Conservation (phyloP, 257 asterid genomes). For the Petrea volubilis region DNA sequence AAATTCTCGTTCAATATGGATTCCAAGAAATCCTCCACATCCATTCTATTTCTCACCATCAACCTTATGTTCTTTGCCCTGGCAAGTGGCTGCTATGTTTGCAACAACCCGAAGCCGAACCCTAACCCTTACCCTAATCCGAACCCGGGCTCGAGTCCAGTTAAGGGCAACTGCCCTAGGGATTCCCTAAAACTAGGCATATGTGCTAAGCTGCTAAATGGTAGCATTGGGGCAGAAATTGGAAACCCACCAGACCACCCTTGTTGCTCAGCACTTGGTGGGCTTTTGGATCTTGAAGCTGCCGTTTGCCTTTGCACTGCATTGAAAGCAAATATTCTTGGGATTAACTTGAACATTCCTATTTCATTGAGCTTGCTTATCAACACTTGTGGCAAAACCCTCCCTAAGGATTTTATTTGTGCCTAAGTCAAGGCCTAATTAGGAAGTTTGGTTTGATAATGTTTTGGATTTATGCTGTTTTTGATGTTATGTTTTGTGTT, state of each 20-base stretch:
- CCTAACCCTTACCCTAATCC: conserved; percentile 38
- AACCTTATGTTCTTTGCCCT: conserved; percentile 50
- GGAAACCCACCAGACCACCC: conserved; percentile 69
- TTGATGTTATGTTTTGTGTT: not conserved
- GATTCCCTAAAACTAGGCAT: conserved; percentile 64
- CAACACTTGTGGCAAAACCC: conserved; percentile 66
- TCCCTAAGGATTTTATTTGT: conserved; percentile 66
- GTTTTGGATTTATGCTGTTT: not conserved
- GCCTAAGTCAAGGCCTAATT: conserved; percentile 26
- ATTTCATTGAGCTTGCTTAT: conserved; percentile 64
- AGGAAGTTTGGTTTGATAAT: not conserved
- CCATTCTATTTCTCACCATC: conserved; percentile 38
- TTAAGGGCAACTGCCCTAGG: conserved; percentile 61
- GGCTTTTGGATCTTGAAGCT: conserved; percentile 67
- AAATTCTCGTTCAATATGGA: conserved; percentile 36
- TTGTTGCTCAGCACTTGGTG: conserved; percentile 66
- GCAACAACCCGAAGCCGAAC: conserved; percentile 33
- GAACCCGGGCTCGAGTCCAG: conserved; percentile 34
- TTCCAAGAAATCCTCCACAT: conserved; percentile 35
- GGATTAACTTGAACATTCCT: conserved; percentile 66
- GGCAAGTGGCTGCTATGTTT: conserved; percentile 44
- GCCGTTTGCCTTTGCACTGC: conserved; percentile 82
- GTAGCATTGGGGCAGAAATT: conserved; percentile 47
- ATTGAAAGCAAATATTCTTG: conserved; percentile 65
- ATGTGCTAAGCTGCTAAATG: conserved; percentile 65